Evolutionary conservation across 768 basidiomycete species (phyloP), one percentile per base, ranked within the genome.

Genomic region (Leccinum boreale): DNA sequence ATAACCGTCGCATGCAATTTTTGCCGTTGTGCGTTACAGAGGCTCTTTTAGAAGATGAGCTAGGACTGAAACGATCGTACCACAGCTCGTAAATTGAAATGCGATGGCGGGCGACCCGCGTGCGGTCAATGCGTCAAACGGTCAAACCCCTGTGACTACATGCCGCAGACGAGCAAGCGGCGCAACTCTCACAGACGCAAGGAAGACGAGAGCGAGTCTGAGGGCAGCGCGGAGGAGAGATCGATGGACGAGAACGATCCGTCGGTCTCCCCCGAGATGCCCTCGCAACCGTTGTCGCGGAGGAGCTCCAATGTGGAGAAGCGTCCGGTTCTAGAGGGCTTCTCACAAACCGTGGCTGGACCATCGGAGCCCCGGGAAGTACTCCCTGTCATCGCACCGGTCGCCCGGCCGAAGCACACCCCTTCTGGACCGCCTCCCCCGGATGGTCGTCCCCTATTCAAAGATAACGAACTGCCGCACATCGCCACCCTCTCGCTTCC

Each of bases 1-100:
- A 92, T 92, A 54, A 90, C 87, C 21, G 90, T 92, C 47, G 91
- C 91, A 39, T 93, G 91, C 77, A 92, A 93, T 72, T 93, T 93
- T 72, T 93, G 91, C 76, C 87, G 91, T 60, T 92, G 91, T 92
- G 72, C 75, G 89, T 81, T 47, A 44, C 55, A 53, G 57, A 54
- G 49, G 36, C 31, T 56, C 60, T 60, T 65, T 21, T 39, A 44
- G 26, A 53, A 59, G 57, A 24, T 55, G 48, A 19, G 53, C 42
- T 50, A 53, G 56, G 51, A 64, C 62, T 66, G 53, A 66, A 66
- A 39, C 54, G 59, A 61, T 63, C 52, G 48, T 58, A 62, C 54
- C 60, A 53, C 72, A 92, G 91, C 90, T 51, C 85, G 91, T 59
- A 93, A 93, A 75, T 79, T 93, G 45, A 92, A 92, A 77, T 93